A percentile compares a stretch with the other conserved stretches of the same genome.
Evolutionary conservation across 1,139 yeast species (phyloP).

Genomic region (Pichia sp.): DNA sequence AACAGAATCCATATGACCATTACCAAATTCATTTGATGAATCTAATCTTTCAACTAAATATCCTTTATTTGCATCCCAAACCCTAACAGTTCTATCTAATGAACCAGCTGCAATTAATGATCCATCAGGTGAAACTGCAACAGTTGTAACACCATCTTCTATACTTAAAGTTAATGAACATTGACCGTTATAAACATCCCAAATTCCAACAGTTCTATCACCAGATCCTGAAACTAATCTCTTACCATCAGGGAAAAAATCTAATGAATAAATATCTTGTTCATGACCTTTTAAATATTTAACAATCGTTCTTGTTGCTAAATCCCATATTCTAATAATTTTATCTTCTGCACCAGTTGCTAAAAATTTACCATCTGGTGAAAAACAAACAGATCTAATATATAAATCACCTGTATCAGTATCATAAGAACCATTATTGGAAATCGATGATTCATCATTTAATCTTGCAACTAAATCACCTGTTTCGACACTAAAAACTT

Average conservation of each 20-base stretch:
- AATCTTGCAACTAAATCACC: slow-evolving; percentile 86
- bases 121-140: slow-evolving; percentile 95
- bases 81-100: slow-evolving; percentile 89
- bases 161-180: slow-evolving; percentile 84
- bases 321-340: slow-evolving; percentile 94
- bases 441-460: slow-evolving; percentile 66
- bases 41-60: slow-evolving; percentile 89
- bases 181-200: slow-evolving; percentile 93
- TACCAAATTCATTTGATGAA: slow-evolving; percentile 78
- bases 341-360: slow-evolving; percentile 99
- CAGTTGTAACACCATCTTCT: slow-evolving; percentile 98
- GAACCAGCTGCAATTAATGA: slow-evolving; percentile 94
- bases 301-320: slow-evolving; percentile 77
- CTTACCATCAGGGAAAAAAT: slow-evolving; percentile 92
- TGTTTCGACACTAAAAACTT: slow-evolving; percentile 85
- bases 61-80: slow-evolving; percentile 96
- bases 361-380: slow-evolving; percentile 91
- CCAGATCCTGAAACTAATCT: slow-evolving; percentile 95
- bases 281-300: slow-evolving; percentile 92
- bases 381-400: slow-evolving; percentile 91
- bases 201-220: slow-evolving; percentile 91
- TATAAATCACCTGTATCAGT: slow-evolving; percentile 72
- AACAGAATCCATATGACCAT: slow-evolving; percentile 95
- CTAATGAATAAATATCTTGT: slow-evolving; percentile 94
- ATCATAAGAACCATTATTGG: slow-evolving; percentile 34